phyloP scores from a whole-genome alignment of 2,329 filamentous ascomycete genomes.

The Harringtonia lauricola region DNA sequence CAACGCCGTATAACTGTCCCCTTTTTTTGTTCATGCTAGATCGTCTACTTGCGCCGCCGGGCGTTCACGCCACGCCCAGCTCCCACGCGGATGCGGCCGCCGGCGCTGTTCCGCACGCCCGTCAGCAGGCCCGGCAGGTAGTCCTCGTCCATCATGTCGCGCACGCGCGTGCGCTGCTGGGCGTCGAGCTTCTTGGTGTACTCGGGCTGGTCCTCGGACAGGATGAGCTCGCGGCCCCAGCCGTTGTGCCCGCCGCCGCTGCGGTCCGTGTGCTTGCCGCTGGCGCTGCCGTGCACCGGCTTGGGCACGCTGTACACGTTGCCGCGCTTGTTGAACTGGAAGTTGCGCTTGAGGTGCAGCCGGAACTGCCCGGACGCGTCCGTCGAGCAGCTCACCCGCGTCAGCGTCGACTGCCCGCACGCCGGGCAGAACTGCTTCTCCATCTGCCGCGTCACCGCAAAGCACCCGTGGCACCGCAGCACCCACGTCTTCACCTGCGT shows the following conservation, averaged over 20 bases:
- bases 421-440: constrained; percentile 82
- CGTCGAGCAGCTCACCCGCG: constrained; percentile 76
- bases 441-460: constrained; percentile 74
- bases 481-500: constrained; percentile 80
- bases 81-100: constrained; percentile 66
- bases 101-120: constrained; percentile 56
- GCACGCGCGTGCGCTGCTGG: constrained; percentile 56
- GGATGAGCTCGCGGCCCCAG: constrained; percentile 74
- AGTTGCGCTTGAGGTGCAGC: constrained; percentile 84
- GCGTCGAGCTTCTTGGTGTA: constrained; percentile 55
- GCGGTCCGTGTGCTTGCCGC: constrained; percentile 55
- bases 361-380: constrained; percentile 66
- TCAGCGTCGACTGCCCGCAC: constrained; percentile 81
- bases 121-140: constrained; percentile 78
- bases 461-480: constrained; percentile 88
- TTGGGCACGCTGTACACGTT: constrained; percentile 92
- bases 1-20: background rate
- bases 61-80: constrained; percentile 82
- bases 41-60: constrained; percentile 44
- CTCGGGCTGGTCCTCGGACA: constrained; percentile 95
- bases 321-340: constrained; percentile 90
- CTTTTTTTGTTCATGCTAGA: background rate
- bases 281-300: constrained; percentile 69
- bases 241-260: constrained; percentile 60
- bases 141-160: constrained; percentile 90